A percentile compares a stretch with the other conserved stretches of the same genome.
Conservation (phyloP, 2,329 filamentous ascomycete genomes). For the Penicillium polonicum region DNA sequence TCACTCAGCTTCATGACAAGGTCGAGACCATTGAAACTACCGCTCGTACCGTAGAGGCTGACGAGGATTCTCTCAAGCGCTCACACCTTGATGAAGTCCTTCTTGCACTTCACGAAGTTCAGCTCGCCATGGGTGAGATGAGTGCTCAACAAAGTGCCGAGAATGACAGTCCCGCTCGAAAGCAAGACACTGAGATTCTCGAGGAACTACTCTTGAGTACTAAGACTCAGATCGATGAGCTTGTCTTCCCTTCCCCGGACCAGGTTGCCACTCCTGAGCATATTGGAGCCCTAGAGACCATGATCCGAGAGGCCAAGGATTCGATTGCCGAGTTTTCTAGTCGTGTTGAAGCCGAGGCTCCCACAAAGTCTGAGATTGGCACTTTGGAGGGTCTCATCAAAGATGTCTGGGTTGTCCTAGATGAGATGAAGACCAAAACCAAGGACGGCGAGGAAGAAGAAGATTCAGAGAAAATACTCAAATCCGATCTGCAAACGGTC, state of each 20-base stretch:
- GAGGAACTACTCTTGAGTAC: conserved; percentile 88
- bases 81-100: conserved; percentile 49
- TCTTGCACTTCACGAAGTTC: conserved; percentile 52
- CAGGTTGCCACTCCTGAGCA: conserved; percentile 64
- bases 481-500: conserved; percentile 78
- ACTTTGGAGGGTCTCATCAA: conserved; percentile 75
- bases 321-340: conserved; percentile 64
- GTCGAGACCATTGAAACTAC: conserved; percentile 69
- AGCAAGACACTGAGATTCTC: conserved; percentile 86
- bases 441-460: conserved; percentile 48
- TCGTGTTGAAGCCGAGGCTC: conserved; percentile 65
- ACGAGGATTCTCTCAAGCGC: conserved; percentile 46
- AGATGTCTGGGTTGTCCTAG: conserved; percentile 71
- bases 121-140: conserved; percentile 57
- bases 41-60: conserved; percentile 39
- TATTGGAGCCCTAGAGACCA: conserved; percentile 61
- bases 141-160: conserved; percentile 47
- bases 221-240: conserved; percentile 81
- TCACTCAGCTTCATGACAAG: conserved; percentile 79
- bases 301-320: conserved; percentile 74
- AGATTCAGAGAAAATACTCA: conserved; percentile 64
- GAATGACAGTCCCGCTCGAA: conserved; percentile 58
- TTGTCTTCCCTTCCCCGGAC: conserved; percentile 63
- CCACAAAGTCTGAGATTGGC: conserved; percentile 75
- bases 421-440: conserved; percentile 60